A percentile compares a stretch with the other conserved stretches of the same genome.
phyloP scores from a whole-genome alignment of 768 basidiomycete genomes.

The Vishniacozyma victoriae region DNA sequence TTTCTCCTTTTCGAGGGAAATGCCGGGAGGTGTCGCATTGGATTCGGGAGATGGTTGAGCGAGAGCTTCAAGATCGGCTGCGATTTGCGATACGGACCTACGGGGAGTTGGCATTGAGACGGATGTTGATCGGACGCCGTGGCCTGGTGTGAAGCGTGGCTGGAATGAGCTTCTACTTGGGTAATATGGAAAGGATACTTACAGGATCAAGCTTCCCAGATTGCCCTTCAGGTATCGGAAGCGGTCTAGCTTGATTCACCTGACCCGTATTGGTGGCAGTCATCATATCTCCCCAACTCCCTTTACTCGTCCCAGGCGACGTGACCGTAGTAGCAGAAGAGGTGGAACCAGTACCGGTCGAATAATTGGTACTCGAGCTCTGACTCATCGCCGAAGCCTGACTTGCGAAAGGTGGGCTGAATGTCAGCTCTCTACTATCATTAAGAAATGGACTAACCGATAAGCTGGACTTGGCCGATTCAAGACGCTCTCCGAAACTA shows the following conservation, averaged over 20 bases:
- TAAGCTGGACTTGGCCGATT: not conserved
- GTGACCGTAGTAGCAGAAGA: too few relatives aligned
- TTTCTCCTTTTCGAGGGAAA: too few relatives aligned
- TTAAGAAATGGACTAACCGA: not conserved
- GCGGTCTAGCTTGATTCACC: not conserved
- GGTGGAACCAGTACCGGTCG: too few relatives aligned
- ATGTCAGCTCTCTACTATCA: not conserved
- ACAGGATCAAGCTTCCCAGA: too few relatives aligned
- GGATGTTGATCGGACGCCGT: not conserved
- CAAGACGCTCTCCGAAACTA: not conserved
- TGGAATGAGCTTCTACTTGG: not conserved
- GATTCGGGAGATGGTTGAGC: too few relatives aligned
- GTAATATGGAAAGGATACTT: too few relatives aligned
- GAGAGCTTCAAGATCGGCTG: not conserved
- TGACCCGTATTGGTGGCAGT: not conserved
- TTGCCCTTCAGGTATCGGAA: too few relatives aligned
- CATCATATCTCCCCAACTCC: too few relatives aligned
- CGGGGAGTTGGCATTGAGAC: not conserved
- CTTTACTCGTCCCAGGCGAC: too few relatives aligned
- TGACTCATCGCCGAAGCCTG: not conserved
- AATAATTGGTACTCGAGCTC: too few relatives aligned
- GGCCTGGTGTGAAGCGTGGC: not conserved
- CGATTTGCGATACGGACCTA: not conserved
- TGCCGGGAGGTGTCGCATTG: too few relatives aligned
- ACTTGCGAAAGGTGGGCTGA: not conserved